phyloP scores from a whole-genome alignment of 1,284 basidiomycete species.

The Fomes fomentarius region DNA sequence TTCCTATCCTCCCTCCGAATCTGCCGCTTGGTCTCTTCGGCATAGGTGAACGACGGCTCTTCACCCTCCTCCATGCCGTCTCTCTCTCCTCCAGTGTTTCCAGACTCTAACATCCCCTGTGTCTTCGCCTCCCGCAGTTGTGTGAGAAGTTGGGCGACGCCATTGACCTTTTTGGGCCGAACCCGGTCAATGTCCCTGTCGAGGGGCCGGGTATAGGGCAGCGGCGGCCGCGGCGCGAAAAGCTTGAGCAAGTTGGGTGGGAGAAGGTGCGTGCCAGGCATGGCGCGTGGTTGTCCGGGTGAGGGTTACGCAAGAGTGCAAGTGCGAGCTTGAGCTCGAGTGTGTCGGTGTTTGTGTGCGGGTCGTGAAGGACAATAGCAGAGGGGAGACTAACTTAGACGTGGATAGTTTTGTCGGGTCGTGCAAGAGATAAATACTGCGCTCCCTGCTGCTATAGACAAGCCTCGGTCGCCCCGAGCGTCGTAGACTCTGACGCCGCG shows the following conservation, averaged over 20 bases:
- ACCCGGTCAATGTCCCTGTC: constrained; percentile 83
- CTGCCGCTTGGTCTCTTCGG: constrained; percentile 79
- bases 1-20: constrained; percentile 80
- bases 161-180: constrained; percentile 67
- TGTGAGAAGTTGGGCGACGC: constrained; percentile 76
- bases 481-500: constrained; percentile 18
- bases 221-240: constrained; percentile 88
- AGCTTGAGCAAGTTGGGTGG: constrained; percentile 94
- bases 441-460: constrained; percentile 15
- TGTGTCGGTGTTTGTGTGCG: constrained; percentile 1
- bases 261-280: constrained; percentile 86
- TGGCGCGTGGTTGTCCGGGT: constrained; percentile 32
- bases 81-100: constrained; percentile 45
- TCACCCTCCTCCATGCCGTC: constrained; percentile 80
- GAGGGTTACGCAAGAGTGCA: background rate
- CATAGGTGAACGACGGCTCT: constrained; percentile 75
- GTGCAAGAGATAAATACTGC: constrained; percentile 21
- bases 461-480: constrained; percentile 20
- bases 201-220: constrained; percentile 83
- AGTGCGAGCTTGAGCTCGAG: background rate
- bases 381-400: constrained; percentile 7
- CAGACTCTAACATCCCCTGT: constrained; percentile 55
- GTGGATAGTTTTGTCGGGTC: background rate
- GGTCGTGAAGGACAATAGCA: constrained; percentile 11
- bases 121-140: constrained; percentile 79